A percentile compares a stretch with the other conserved stretches of the same genome.
phyloP scores from a whole-genome alignment of 2,329 filamentous ascomycete species.

The Akanthomyces dipterigenus region DNA sequence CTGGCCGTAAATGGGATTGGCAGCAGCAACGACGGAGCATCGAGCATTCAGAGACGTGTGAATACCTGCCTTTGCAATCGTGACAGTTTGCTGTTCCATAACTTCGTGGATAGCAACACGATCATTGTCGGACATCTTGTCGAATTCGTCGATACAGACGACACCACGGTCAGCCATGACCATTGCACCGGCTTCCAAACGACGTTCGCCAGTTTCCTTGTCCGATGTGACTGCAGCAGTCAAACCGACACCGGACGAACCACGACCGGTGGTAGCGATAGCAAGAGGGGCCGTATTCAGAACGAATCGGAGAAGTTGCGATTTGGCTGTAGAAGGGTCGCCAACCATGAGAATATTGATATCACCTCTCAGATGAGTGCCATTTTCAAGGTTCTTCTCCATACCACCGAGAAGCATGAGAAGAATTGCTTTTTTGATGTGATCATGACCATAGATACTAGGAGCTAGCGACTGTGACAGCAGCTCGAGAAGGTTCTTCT shows the following conservation, averaged over 20 bases:
- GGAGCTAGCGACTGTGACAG: conserved; percentile 91
- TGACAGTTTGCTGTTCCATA: conserved; percentile 99
- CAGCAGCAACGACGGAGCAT: conserved; percentile 92
- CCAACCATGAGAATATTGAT: conserved; percentile 99
- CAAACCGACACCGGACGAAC: conserved; percentile 94
- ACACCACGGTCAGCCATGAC: conserved; percentile 94
- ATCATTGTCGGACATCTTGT: conserved; percentile 99
- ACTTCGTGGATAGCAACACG: conserved; percentile 99
- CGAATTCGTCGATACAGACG: conserved; percentile 98
- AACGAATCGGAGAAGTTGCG: conserved; percentile 93
- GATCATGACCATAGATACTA: conserved; percentile 93
- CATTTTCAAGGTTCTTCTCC: conserved; percentile 98
- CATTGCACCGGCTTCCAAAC: conserved; percentile 96
- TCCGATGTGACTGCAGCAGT: conserved; percentile 94
- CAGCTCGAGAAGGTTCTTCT: conserved; percentile 85
- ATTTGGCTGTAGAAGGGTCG: conserved; percentile 96
- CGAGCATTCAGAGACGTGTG: conserved; percentile 95
- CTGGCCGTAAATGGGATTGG: conserved; percentile 96
- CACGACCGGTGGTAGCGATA: conserved; percentile 93
- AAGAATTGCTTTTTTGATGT: conserved; percentile 96
- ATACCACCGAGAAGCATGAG: conserved; percentile 92
- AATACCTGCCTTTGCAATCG: conserved; percentile 96
- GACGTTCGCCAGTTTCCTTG: conserved; percentile 92
- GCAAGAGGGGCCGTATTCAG: conserved; percentile 93
- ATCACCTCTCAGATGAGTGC: conserved; percentile 93